phyloP scores from a whole-genome alignment of 192 early-diverging fungal genomes.

The Dissophora ornata region DNA sequence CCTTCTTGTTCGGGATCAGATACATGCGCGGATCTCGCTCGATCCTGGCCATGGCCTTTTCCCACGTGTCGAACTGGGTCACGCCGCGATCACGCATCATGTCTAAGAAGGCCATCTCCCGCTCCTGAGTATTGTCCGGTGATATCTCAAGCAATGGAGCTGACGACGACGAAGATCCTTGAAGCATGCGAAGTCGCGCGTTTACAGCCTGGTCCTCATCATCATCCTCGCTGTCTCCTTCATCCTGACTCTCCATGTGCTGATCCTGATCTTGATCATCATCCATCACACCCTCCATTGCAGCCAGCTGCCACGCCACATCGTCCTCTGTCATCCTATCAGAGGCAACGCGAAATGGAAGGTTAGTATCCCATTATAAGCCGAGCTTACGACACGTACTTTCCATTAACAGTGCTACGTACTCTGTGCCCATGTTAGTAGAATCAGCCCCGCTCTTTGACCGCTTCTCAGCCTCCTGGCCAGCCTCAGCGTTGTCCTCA shows the following conservation, averaged over 20 bases:
- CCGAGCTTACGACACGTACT: too few species aligned
- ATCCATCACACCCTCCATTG: conserved; percentile 56
- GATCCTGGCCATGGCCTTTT: conserved; percentile 75
- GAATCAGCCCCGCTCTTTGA: conserved; percentile 21
- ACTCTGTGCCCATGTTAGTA: conserved; percentile 41
- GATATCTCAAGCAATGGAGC: conserved; percentile 15
- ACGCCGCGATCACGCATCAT: conserved; percentile 77
- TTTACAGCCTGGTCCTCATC: conserved; percentile 40
- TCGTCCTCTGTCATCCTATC: conserved; percentile 72
- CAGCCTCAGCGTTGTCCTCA: not conserved
- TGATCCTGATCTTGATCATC: conserved; percentile 34
- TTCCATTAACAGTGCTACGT: too few species aligned
- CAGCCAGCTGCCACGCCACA: conserved; percentile 68
- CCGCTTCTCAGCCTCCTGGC: conserved; percentile 23
- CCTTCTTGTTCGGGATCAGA: conserved; percentile 57
- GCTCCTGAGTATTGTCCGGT: conserved; percentile 35
- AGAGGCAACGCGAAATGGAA: too few species aligned
- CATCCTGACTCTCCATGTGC: conserved; percentile 25
- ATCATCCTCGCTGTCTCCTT: conserved; percentile 30
- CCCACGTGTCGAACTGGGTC: conserved; percentile 82
- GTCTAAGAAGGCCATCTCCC: conserved; percentile 23
- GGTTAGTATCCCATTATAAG: too few species aligned
- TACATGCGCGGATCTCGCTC: conserved; percentile 65
- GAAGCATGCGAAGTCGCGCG: conserved; percentile 31
- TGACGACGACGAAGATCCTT: conserved; percentile 10